A percentile compares a stretch with the other conserved stretches of the same genome.
Evolutionary conservation across 805 yeast genomes (phyloP).

Genomic region (Hanseniaspora valbyensis): DNA sequence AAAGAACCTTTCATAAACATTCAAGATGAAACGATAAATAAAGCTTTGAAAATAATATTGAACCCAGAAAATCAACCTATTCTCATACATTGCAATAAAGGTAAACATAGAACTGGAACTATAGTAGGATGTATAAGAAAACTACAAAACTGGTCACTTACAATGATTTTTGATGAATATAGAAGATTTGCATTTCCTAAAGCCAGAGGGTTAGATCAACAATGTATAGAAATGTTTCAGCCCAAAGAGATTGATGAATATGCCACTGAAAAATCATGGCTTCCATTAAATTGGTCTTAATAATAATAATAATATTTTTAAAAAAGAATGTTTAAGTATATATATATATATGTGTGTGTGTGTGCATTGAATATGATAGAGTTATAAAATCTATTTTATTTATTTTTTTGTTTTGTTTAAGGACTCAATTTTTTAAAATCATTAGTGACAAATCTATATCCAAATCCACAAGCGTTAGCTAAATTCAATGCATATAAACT

Average conservation of each 20-base stretch:
- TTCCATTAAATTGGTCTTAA: constrained; percentile 56
- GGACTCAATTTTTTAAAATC: constrained; percentile 17
- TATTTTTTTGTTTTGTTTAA: neutral
- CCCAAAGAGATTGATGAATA: constrained; percentile 46
- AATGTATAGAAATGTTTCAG: constrained; percentile 82
- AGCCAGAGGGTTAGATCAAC: constrained; percentile 90
- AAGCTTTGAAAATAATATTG: constrained; percentile 68
- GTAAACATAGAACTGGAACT: constrained; percentile 95
- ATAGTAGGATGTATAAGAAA: constrained; percentile 84
- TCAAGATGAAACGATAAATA: constrained; percentile 55
- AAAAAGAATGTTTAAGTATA: too few species aligned
- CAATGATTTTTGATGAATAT: constrained; percentile 93
- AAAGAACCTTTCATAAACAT: constrained; percentile 86
- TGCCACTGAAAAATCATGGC: constrained; percentile 44
- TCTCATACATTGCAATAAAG: constrained; percentile 88
- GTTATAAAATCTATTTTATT: neutral
- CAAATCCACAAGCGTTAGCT: constrained; percentile 55
- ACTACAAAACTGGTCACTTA: constrained; percentile 81
- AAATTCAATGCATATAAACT: constrained; percentile 47
- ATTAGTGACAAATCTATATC: constrained; percentile 52
- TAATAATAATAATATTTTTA: neutral
- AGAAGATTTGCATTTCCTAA: constrained; percentile 90
- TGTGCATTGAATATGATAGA: too few species aligned
- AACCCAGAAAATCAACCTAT: constrained; percentile 86
- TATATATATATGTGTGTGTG: too few species aligned